Evolutionary conservation across 495 filamentous ascomycete genomes (phyloP).

Genomic region (Aspergillus carlsbadensis): DNA sequence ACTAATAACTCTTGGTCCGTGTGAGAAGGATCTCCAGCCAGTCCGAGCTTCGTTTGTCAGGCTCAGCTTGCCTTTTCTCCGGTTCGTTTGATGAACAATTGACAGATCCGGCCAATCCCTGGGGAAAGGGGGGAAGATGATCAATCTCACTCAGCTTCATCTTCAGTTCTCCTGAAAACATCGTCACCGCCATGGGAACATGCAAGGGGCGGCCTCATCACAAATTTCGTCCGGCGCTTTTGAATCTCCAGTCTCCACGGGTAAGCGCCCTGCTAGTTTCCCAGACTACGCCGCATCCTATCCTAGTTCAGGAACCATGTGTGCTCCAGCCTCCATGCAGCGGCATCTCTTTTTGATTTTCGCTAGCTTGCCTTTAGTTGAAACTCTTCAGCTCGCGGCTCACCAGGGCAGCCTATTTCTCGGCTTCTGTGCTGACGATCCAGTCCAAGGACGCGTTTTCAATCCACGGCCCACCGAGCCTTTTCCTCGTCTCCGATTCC

Average conservation of each 20-base stretch:
- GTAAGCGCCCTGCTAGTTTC: constrained; percentile 7
- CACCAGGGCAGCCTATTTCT: not conserved
- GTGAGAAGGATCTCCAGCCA: constrained; percentile 13
- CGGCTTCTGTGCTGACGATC: not conserved
- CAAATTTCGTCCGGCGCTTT: not conserved
- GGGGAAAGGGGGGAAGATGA: not conserved
- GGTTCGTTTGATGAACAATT: constrained; percentile 5
- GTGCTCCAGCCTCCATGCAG: not conserved
- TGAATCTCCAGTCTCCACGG: not conserved
- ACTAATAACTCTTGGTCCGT: constrained; percentile 10
- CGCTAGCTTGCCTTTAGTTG: not conserved
- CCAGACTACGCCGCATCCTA: not conserved
- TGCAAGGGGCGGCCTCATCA: not conserved
- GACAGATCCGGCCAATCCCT: not conserved
- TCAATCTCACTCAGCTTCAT: not conserved
- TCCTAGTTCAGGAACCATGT: constrained; percentile 10
- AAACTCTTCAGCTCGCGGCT: not conserved
- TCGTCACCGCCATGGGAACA: not conserved
- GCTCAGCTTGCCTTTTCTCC: not conserved
- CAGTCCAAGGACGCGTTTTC: not conserved
- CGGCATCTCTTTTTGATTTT: not conserved
- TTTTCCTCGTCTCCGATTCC: not conserved
- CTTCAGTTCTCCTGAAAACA: not conserved
- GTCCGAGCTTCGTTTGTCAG: constrained; percentile 12
- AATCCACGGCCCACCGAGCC: constrained; percentile 1